phyloP scores from a whole-genome alignment of 352 stramenopile species.

The Globisporangium lucens region DNA sequence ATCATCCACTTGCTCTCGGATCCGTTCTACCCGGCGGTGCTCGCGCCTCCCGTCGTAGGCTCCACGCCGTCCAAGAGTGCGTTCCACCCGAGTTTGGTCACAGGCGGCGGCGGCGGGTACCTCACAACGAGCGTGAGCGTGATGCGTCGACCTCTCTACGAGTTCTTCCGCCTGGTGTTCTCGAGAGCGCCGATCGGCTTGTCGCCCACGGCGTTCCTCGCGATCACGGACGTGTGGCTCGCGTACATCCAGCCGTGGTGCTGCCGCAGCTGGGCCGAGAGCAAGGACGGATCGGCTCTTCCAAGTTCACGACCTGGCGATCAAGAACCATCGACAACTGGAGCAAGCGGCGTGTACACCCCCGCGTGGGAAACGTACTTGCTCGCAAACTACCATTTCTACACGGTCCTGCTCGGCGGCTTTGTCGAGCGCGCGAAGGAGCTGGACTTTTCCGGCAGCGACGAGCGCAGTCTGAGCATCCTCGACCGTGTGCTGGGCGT shows the following conservation, averaged over 20 bases:
- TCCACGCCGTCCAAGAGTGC: constrained; percentile 13
- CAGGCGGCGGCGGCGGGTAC: constrained; percentile 51
- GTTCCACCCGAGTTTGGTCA: constrained; percentile 24
- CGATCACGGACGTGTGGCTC: constrained; percentile 84
- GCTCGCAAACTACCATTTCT: constrained; percentile 88
- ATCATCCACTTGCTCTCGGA: constrained; percentile 83
- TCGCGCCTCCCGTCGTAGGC: constrained; percentile 28
- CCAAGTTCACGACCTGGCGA: not conserved
- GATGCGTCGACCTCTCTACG: constrained; percentile 70
- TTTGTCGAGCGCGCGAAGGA: constrained; percentile 84
- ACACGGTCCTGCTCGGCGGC: constrained; percentile 72
- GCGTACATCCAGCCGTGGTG: constrained; percentile 85
- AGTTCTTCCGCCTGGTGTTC: constrained; percentile 84
- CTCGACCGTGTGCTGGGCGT: constrained; percentile 71
- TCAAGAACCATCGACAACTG: constrained; percentile 6
- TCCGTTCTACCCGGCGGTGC: constrained; percentile 64
- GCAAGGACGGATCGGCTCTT: constrained; percentile 17
- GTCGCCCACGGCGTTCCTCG: constrained; percentile 74
- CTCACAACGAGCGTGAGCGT: constrained; percentile 74
- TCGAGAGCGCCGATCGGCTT: constrained; percentile 73
- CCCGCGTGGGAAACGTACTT: constrained; percentile 74
- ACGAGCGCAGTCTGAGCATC: constrained; percentile 60
- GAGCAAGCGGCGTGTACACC: constrained; percentile 36
- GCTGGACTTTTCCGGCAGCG: constrained; percentile 66
- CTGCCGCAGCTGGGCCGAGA: constrained; percentile 57